These are phyloP conservation scores for Rhododendron griersonianum DNA, from an alignment of 148 eudicot genomes.

Conservation along the genomic window DNA sequence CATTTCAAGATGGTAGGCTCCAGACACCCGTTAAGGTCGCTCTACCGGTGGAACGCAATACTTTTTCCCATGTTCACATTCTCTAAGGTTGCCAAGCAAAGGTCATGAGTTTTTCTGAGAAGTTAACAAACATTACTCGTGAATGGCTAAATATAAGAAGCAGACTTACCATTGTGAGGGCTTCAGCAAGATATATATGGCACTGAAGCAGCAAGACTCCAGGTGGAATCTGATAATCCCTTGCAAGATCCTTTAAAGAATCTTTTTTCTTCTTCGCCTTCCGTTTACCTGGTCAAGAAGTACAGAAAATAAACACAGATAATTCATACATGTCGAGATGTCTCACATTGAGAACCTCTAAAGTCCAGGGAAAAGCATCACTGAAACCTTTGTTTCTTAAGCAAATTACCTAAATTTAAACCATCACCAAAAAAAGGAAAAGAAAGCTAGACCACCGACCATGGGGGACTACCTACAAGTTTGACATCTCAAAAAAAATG, in stretches of 20 bases:
- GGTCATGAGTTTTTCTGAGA: neutral
- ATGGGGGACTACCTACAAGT: neutral
- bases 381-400: neutral
- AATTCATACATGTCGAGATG: neutral
- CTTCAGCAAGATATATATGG: conserved; percentile 86
- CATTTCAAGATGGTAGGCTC: neutral
- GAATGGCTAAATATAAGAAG: neutral
- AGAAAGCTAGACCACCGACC: conserved; percentile 10
- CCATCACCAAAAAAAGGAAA: neutral
- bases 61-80: neutral
- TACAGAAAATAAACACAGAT: neutral
- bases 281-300: conserved; percentile 49
- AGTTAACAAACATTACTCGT: neutral
- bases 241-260: conserved; percentile 53
- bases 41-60: neutral
- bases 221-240: conserved; percentile 68
- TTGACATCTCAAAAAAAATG: neutral
- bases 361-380: neutral
- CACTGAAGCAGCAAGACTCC: conserved; percentile 76
- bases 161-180: conserved; percentile 67
- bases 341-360: conserved; percentile 5
- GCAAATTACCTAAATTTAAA: neutral
- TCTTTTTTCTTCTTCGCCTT: conserved; percentile 91
- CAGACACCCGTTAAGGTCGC: neutral
- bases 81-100: neutral